A percentile compares a stretch with the other conserved stretches of the same genome.
phyloP scores from a whole-genome alignment of 192 early-diverging fungal species.

The Lobosporangium transversale region DNA sequence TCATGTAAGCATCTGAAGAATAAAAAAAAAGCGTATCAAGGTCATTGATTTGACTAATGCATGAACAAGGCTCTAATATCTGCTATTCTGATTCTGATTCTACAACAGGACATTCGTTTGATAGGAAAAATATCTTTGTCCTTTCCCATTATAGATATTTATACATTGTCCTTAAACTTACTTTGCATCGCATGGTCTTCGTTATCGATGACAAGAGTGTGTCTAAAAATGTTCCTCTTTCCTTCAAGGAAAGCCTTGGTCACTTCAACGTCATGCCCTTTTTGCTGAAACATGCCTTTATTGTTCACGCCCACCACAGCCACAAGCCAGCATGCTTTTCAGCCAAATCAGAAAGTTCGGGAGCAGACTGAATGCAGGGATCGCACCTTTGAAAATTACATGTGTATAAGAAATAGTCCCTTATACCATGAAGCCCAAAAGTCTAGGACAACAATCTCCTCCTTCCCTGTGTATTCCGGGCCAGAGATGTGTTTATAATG shows the following conservation, averaged over 20 bases:
- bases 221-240: slow-evolving; percentile 27
- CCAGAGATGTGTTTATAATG: slow-evolving; percentile 27
- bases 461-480: slow-evolving; percentile 11
- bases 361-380: slow-evolving; percentile 30
- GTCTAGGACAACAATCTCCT: slow-evolving; percentile 40
- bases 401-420: not conserved
- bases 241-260: slow-evolving; percentile 24
- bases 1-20: slow-evolving; percentile 23
- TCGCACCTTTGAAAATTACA: slow-evolving; percentile 14
- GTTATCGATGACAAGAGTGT: slow-evolving; percentile 26
- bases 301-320: slow-evolving; percentile 44
- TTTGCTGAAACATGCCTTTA: slow-evolving; percentile 11
- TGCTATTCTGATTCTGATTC: not conserved
- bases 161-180: slow-evolving; percentile 12
- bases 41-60: too few relatives aligned
- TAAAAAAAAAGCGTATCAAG: not conserved
- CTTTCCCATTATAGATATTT: not conserved
- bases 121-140: not conserved
- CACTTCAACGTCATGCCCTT: not conserved
- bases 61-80: not conserved
- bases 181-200: slow-evolving; percentile 20
- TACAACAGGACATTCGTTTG: too few relatives aligned
- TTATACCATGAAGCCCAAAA: slow-evolving; percentile 49
- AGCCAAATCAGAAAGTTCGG: slow-evolving; percentile 27
- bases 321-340: slow-evolving; percentile 32